phyloP scores from a whole-genome alignment of 2,329 filamentous ascomycete genomes.

The Ceratocystis papillata region DNA sequence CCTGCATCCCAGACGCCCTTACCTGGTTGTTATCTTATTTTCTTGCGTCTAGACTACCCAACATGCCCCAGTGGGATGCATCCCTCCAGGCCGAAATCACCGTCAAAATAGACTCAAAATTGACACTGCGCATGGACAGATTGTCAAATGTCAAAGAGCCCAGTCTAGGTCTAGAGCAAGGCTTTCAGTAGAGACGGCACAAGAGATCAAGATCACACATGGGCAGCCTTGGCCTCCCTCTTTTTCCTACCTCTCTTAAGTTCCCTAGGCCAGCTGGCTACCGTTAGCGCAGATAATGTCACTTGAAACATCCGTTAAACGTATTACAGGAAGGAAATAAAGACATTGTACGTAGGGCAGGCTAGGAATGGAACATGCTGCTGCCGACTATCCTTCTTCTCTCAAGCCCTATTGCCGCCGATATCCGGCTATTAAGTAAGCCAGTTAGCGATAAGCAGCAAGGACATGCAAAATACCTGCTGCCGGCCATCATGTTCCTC shows the following conservation, averaged over 20 bases:
- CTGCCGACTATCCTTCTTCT: too few species aligned
- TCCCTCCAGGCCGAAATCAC: not conserved
- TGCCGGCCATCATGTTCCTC: not conserved
- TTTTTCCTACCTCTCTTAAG: not conserved
- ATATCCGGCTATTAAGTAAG: too few species aligned
- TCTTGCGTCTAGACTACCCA: not conserved
- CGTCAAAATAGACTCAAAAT: constrained; percentile 9
- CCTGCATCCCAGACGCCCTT: not conserved
- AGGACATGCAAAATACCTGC: not conserved
- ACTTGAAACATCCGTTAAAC: not conserved
- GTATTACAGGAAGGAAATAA: too few species aligned
- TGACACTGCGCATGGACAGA: constrained; percentile 1
- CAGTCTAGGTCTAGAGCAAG: not conserved
- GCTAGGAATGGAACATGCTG: too few species aligned
- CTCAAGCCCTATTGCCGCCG: too few species aligned
- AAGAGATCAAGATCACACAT: not conserved
- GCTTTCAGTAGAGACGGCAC: not conserved
- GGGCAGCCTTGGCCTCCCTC: not conserved
- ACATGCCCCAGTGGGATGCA: not conserved
- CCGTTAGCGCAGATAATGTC: not conserved
- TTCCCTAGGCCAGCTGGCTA: not conserved
- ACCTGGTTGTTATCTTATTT: not conserved
- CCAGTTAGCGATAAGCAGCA: not conserved
- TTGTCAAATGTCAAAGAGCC: not conserved
- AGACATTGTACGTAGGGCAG: too few species aligned